Evolutionary conservation across 805 yeast species (phyloP), one percentile per base, ranked within the genome.

Genomic region (Spathaspora sp.): DNA sequence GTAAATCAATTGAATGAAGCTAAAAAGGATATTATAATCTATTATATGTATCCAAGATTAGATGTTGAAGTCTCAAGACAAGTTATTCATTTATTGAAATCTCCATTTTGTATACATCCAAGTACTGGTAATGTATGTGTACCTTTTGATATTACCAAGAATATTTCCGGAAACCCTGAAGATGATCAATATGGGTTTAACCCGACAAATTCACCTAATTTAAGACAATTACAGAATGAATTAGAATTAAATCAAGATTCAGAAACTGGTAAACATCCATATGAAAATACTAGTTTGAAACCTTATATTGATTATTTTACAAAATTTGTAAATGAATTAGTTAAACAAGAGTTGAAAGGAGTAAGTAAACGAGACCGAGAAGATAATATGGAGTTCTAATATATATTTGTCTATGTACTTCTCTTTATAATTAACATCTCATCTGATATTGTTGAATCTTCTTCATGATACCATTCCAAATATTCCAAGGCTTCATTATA

Each of bases 91-190:
- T 83, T 94, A 69, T 79, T 94, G 60, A 94, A 94, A 65, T 88
- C 97, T 1, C 99, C 99, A 16, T 94, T 94, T 66, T 93, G 98
- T 73, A 85, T 94, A 43, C 99, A 94, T 67, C 99, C 99, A 1
- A 85, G 90, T 2, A 94, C 99, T 0, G 97, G 97, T 7, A 87
- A 89, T 60, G 88, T 94, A 2, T 94, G 98, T 80, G 97, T 94
- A 7, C 97, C 98, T 0, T 86, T 82, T 56, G 83, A 81, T 58
- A 83, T 85, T 0, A 51, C 55, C 3, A 63, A 70, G 40, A 73
- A 72, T 55, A 57, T 74, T 35, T 62, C 69, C 7, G 62, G 60
- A 17, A 64, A 69, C 48, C 46, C 50, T 20, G 69, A 65, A 2
- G 76, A 73, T 53, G 78, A 72, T 51, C 66, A 53, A 0, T 74